These are phyloP conservation scores for Pyrenophora teres DNA, from an alignment of 2,329 filamentous ascomycete species.

Conservation along the genomic window DNA sequence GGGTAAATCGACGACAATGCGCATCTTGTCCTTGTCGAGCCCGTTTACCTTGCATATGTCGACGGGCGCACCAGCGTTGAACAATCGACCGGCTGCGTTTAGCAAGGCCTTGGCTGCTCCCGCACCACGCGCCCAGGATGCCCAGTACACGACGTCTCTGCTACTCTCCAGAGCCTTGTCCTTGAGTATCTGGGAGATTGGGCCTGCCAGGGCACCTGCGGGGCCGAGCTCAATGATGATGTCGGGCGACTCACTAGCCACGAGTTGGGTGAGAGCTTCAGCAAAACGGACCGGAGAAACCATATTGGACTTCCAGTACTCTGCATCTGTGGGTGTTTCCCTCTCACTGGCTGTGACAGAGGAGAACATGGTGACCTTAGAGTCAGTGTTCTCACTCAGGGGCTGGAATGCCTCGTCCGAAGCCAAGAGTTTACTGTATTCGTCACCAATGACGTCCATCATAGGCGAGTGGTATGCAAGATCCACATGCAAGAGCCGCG, in stretches of 20 bases:
- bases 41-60: background rate
- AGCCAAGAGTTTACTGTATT: conserved; percentile 4
- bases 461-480: background rate
- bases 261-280: background rate
- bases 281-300: conserved; percentile 16
- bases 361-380: conserved; percentile 1
- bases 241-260: background rate
- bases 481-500: conserved; percentile 20
- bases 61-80: background rate
- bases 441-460: no score
- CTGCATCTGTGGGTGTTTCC: no score
- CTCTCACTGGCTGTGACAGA: background rate
- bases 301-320: conserved; percentile 20
- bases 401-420: conserved; percentile 7
- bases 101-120: background rate
- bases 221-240: conserved; percentile 7
- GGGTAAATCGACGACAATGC: conserved; percentile 3
- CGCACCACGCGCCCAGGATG: background rate
- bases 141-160: background rate
- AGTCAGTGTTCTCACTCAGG: no score
- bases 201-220: conserved; percentile 4
- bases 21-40: no score
- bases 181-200: conserved; percentile 2
- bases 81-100: background rate
- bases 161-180: background rate